A percentile compares a stretch with the other conserved stretches of the same genome.
phyloP scores from a whole-genome alignment of 768 basidiomycete genomes.

The Agrocybe chaxingu region DNA sequence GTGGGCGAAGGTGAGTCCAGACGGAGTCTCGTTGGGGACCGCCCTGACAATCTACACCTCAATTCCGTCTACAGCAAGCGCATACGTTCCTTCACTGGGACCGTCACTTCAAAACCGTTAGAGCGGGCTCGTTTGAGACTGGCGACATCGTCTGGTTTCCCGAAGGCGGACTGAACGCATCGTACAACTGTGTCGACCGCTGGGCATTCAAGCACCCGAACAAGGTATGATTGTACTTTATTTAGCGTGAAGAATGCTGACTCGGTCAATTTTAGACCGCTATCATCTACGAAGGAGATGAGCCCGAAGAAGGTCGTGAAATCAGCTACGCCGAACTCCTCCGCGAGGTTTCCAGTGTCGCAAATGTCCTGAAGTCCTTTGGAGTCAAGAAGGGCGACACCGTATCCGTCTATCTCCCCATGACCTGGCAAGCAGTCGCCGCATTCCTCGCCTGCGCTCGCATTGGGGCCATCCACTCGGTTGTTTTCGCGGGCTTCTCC shows the following conservation, averaged over 20 bases:
- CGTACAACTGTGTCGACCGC: constrained; percentile 97
- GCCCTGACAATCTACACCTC: not conserved
- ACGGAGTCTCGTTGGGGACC: not conserved
- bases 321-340: constrained; percentile 85
- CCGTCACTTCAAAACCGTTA: constrained; percentile 83
- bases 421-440: constrained; percentile 94
- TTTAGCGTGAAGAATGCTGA: not conserved
- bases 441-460: constrained; percentile 98
- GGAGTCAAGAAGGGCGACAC: constrained; percentile 96
- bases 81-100: constrained; percentile 82
- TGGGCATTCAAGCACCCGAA: constrained; percentile 91
- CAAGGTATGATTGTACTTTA: constrained; percentile 39
- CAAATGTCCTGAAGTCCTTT: constrained; percentile 86
- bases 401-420: constrained; percentile 89
- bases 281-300: constrained; percentile 98
- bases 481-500: constrained; percentile 96
- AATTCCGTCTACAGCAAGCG: constrained; percentile 47
- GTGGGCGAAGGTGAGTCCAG: constrained; percentile 73
- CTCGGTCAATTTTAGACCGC: constrained; percentile 54
- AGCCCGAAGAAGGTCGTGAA: constrained; percentile 74
- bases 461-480: constrained; percentile 94
- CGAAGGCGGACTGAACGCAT: constrained; percentile 87
- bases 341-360: constrained; percentile 83
- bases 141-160: constrained; percentile 97
- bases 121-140: constrained; percentile 75